Base-by-base conservation (phyloP, 1,284 basidiomycete species). In the Tremellales sp. region DNA sequence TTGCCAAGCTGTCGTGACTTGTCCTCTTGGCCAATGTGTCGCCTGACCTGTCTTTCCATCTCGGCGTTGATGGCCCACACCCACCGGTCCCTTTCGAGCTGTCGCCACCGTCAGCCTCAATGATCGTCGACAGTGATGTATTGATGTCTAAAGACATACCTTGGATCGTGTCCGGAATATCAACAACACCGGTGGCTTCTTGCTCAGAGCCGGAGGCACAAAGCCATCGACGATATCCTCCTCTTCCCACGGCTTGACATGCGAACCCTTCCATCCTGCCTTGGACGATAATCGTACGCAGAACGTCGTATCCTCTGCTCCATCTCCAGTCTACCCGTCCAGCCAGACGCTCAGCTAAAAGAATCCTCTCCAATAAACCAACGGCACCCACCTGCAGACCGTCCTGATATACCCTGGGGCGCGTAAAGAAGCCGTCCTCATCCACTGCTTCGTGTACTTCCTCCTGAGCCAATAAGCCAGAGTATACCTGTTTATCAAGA, bases 71-170 rank as follows among this genome's bases (percentile, higher is more conserved):
- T 57, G 6, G 63, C 66, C 66, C 69, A 70, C 0, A 73, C 60
- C 71, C 71, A 73, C n/a, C 65, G 46, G 57, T 73, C 70, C 19
- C 71, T 51, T 47, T 73, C 71, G 36, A 73, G 65, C 71, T 73
- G 46, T 40, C 34, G 8, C 21, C n/a, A 7, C 10, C 12, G 18
- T 5, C 5, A 19, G 31, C 16, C 12, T 25, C 35, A 21, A 26
- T 34, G 41, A 40, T 26, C 28, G 50, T 39, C 22, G 46, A 39
- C 12, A 31, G 33, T 21, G 7, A 39, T 6, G 5, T n/a, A n/a
- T n/a, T 10, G 19, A 25, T 10, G 18, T 19, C 7, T n/a, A 8
- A 16, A 16, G 21, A 60, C 70, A 52, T 51, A 73, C 71, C 58
- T 66, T 68, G 8, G 65, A 71, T 33, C 71, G 49, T 8, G 71